phyloP scores from a whole-genome alignment of 257 asterid genomes.

The Nyctanthes arbortristis region DNA sequence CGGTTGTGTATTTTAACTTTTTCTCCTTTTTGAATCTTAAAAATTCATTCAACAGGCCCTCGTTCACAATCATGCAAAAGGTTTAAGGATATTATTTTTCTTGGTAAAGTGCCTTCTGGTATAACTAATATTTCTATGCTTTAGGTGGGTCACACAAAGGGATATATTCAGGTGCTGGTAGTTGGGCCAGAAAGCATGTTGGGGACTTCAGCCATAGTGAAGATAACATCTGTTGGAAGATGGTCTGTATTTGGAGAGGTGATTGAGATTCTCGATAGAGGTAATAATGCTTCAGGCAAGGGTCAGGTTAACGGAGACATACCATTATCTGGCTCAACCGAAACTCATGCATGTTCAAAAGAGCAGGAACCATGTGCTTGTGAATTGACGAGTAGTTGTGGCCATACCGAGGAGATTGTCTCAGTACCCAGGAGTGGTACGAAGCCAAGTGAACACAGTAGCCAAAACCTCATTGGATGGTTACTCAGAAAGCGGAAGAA shows the following conservation, averaged over 20 bases:
- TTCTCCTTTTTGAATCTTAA: not conserved
- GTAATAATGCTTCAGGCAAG: conserved; percentile 22
- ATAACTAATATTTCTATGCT: conserved; percentile 18
- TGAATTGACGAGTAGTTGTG: conserved; percentile 42
- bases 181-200: conserved; percentile 76
- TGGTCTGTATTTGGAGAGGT: conserved; percentile 98
- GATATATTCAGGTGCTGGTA: conserved; percentile 90
- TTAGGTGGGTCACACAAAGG: conserved; percentile 98
- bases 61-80: not conserved
- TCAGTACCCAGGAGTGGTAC: conserved; percentile 29
- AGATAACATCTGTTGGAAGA: conserved; percentile 81
- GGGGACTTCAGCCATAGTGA: conserved; percentile 79
- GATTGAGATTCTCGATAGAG: conserved; percentile 57
- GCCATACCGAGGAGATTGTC: conserved; percentile 32
- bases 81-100: not conserved
- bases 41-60: not conserved
- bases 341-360: conserved; percentile 54
- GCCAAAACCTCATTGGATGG: conserved; percentile 50
- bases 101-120: not conserved
- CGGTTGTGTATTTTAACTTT: too few relatives aligned
- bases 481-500: conserved; percentile 62
- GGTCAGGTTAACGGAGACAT: conserved; percentile 28
- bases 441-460: conserved; percentile 27
- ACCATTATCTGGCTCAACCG: conserved; percentile 40
- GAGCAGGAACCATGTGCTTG: conserved; percentile 61